phyloP scores from a whole-genome alignment of 2,329 filamentous ascomycete species.

The Hymenoscyphus occultus region DNA sequence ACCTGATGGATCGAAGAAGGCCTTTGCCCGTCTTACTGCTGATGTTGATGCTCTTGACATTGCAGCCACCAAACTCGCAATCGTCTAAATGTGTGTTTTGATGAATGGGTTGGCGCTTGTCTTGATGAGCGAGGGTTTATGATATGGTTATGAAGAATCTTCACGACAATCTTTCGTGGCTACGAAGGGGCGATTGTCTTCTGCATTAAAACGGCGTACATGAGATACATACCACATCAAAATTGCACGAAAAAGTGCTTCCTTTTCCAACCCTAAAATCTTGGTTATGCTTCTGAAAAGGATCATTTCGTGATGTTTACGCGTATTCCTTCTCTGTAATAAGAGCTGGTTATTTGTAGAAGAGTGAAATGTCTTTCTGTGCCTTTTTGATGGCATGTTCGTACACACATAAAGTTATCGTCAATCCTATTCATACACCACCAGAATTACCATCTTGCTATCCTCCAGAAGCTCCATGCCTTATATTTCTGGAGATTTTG shows the following conservation, averaged over 20 bases:
- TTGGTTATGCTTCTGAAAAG: neutral
- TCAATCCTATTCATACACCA: slow-evolving; percentile 1
- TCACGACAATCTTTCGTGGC: slow-evolving; percentile 24
- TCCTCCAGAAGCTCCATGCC: neutral
- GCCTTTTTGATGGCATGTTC: neutral
- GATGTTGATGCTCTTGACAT: slow-evolving; percentile 99
- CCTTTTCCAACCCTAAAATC: slow-evolving; percentile 14
- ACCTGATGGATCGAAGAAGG: slow-evolving; percentile 98
- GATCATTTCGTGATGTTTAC: slow-evolving; percentile 6
- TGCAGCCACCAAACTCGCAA: slow-evolving; percentile 96
- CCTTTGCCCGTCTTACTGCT: slow-evolving; percentile 88
- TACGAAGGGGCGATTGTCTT: slow-evolving; percentile 28
- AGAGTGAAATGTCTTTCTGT: neutral
- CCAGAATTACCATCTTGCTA: neutral
- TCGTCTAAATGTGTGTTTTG: slow-evolving; percentile 68
- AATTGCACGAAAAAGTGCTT: slow-evolving; percentile 29
- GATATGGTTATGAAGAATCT: slow-evolving; percentile 27
- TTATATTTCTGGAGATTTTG: neutral
- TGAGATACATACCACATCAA: slow-evolving; percentile 34
- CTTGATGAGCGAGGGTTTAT: slow-evolving; percentile 24
- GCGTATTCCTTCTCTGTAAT: neutral
- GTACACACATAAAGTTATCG: neutral
- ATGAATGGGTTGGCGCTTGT: slow-evolving; percentile 43
- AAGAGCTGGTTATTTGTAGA: neutral
- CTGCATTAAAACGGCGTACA: slow-evolving; percentile 36